phyloP scores from a whole-genome alignment of 2,329 filamentous ascomycete genomes.

The Fusarium musae region DNA sequence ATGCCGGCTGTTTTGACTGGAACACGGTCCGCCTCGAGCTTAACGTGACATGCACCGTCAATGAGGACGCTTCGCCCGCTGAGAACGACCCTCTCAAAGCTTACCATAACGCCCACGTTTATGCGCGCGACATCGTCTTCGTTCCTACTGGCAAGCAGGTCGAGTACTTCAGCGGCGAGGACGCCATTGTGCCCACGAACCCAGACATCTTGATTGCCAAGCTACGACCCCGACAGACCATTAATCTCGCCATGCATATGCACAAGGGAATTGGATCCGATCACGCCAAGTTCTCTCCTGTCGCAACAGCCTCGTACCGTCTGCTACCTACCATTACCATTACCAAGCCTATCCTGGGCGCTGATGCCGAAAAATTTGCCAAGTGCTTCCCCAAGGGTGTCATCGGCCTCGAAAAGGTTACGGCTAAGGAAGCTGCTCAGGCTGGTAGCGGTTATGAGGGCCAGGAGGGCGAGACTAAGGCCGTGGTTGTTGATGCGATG shows the following conservation, averaged over 20 bases:
- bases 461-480: slow-evolving; percentile 83
- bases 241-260: slow-evolving; percentile 90
- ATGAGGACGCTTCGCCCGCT: slow-evolving; percentile 74
- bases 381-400: slow-evolving; percentile 91
- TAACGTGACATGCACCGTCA: slow-evolving; percentile 82
- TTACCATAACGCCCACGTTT: slow-evolving; percentile 87
- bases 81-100: slow-evolving; percentile 86
- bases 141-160: slow-evolving; percentile 78
- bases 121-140: slow-evolving; percentile 82
- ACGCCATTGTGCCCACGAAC: slow-evolving; percentile 80
- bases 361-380: slow-evolving; percentile 88
- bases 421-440: slow-evolving; percentile 70
- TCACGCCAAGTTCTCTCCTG: slow-evolving; percentile 96
- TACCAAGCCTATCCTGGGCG: slow-evolving; percentile 81
- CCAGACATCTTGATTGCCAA: slow-evolving; percentile 96
- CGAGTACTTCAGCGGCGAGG: slow-evolving; percentile 73
- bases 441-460: slow-evolving; percentile 75
- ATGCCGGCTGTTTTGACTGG: slow-evolving; percentile 75
- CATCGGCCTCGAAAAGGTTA: slow-evolving; percentile 80
- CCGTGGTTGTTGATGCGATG: slow-evolving; percentile 88
- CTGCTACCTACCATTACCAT: slow-evolving; percentile 91
- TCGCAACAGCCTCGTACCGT: slow-evolving; percentile 93
- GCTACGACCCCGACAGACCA: slow-evolving; percentile 87
- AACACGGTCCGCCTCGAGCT: slow-evolving; percentile 88
- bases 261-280: slow-evolving; percentile 94